phyloP scores from a whole-genome alignment of 2,329 filamentous ascomycete genomes.

The Delphinella strobiligena region DNA sequence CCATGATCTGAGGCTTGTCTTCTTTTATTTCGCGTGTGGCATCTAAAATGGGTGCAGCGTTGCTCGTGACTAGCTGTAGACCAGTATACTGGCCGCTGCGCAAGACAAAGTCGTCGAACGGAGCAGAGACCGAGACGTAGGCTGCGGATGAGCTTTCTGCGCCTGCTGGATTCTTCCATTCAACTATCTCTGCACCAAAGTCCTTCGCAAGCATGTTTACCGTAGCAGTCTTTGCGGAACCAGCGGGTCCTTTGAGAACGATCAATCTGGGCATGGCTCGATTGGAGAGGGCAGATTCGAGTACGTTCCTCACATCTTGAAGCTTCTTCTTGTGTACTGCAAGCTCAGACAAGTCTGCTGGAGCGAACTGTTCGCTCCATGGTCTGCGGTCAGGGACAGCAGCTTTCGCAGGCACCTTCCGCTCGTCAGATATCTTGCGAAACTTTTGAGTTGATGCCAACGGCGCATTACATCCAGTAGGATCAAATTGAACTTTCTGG shows the following conservation, averaged over 20 bases:
- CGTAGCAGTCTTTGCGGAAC: constrained; percentile 86
- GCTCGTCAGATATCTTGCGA: constrained; percentile 25
- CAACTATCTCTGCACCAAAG: constrained; percentile 65
- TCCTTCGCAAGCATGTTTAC: constrained; percentile 64
- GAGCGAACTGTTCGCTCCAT: constrained; percentile 80
- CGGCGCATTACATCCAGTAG: neutral
- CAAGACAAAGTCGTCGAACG: constrained; percentile 87
- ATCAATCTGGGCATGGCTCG: constrained; percentile 54
- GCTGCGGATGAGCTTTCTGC: constrained; percentile 48
- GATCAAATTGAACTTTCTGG: constrained; percentile 7
- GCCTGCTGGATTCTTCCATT: constrained; percentile 78
- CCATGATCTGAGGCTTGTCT: constrained; percentile 26
- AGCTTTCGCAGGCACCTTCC: constrained; percentile 19
- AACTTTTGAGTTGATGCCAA: constrained; percentile 30
- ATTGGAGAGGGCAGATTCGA: constrained; percentile 49
- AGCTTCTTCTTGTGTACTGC: constrained; percentile 95
- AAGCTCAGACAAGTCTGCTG: constrained; percentile 64
- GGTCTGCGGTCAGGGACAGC: constrained; percentile 50
- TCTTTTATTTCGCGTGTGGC: constrained; percentile 5
- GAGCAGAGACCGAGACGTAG: constrained; percentile 57
- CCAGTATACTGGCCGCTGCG: constrained; percentile 70
- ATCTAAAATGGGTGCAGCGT: neutral
- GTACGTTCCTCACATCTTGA: constrained; percentile 69
- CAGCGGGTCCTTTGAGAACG: constrained; percentile 79
- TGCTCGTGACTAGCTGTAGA: constrained; percentile 37